Evolutionary conservation across 352 stramenopile species (phyloP).

Genomic region (Pythium guiyangense): DNA sequence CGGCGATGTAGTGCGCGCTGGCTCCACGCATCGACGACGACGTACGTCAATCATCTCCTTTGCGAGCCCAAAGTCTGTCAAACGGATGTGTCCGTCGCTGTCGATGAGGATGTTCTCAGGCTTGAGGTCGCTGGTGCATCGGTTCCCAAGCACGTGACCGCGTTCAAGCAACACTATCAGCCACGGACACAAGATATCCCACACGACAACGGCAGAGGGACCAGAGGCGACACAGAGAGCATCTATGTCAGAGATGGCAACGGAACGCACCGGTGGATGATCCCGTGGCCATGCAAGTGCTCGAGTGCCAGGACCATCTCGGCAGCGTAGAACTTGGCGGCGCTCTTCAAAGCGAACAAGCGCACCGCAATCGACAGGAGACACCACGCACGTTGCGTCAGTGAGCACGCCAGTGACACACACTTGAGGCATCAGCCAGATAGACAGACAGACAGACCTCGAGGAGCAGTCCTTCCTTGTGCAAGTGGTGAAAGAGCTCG

Average conservation of each 20-base stretch:
- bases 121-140: slow-evolving; percentile 58
- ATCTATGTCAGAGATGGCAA: no score
- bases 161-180: no score
- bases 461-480: slow-evolving; percentile 57
- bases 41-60: slow-evolving; percentile 73
- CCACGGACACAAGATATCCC: no score
- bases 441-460: slow-evolving; percentile 20
- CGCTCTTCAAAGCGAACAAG: slow-evolving; percentile 20
- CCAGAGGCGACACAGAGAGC: no score
- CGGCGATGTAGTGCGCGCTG: background rate
- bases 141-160: no score
- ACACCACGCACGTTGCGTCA: no score
- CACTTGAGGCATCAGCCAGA: background rate
- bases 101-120: slow-evolving; percentile 83
- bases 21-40: background rate
- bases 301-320: slow-evolving; percentile 83
- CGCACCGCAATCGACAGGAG: no score
- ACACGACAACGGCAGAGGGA: no score
- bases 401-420: background rate
- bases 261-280: slow-evolving; percentile 66
- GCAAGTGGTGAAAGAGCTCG: slow-evolving; percentile 65
- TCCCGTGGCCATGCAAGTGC: slow-evolving; percentile 67
- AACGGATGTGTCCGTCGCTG: slow-evolving; percentile 71
- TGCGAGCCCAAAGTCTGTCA: slow-evolving; percentile 84
- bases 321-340: slow-evolving; percentile 76